Evolutionary conservation across 2,329 filamentous ascomycete genomes (phyloP), one percentile per base, ranked within the genome.

Genomic region (Mycosphaerella arachidis): DNA sequence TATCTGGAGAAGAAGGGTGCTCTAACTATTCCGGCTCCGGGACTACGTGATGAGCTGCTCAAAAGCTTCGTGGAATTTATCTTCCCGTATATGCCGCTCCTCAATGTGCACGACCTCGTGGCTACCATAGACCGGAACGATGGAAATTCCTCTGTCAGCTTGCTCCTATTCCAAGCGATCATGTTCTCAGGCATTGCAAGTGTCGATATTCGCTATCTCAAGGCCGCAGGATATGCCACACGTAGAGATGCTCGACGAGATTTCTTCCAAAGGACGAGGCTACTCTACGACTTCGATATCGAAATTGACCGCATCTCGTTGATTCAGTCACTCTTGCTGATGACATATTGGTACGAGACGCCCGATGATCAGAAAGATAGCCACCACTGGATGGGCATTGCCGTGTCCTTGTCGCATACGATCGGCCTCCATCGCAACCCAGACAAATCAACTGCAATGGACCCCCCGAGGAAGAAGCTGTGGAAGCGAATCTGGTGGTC

Each of bases 401-500:
- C 92, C 46, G 90, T 96, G 61, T 96, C 92, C 12, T 80, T 97
- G 51, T 92, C 92, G 55, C 91, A 96, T 74, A 96, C 92, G 12
- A 96, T 97, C 65, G 92, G 93, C 6, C 82, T 97, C 18, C 92
- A 97, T 75, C 89, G 92, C 63, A 90, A 96, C 69, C 91, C 92
- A 1, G 84, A 84, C 31, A 88, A 87, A 59, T 91, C 90, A 8
- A 48, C 65, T 16, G 87, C 84, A 67, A 91, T 96, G 84, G 83
- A 89, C 43, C 75, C 78, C 3, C 82, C 84, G 56, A 88, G 90
- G 70, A 89, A 92, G 71, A 90, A 86, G 70, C 79, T 97, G 54
- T 96, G 92, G 90, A 96, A 96, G 77, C 84, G 92, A 56, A 94
- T 97, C 67, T 97, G 93, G 93, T 97, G 93, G 93, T 96, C 90